Conservation (phyloP, 139 green algal species). For the Picochlorum sp. region DNA sequence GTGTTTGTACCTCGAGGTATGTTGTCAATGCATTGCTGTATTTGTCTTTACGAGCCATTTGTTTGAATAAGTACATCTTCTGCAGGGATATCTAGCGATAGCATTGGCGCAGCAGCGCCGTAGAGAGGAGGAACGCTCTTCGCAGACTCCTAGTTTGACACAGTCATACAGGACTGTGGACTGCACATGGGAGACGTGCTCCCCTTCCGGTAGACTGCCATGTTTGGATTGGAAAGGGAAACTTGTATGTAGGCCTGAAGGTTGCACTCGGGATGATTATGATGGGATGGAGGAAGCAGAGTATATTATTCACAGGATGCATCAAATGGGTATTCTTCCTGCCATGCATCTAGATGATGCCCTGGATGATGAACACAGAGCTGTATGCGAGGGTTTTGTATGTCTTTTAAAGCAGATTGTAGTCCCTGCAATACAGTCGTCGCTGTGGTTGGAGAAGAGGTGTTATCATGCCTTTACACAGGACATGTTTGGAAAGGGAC, state of each 20-base stretch:
- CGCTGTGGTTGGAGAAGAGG: neutral
- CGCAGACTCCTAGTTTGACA: neutral
- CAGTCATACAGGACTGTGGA: neutral
- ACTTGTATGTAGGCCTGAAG: neutral
- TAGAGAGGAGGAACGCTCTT: no score
- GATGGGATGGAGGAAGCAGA: slow-evolving; percentile 2
- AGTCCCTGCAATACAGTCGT: neutral
- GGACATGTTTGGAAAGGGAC: neutral
- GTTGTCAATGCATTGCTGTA: no score
- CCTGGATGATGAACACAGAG: neutral
- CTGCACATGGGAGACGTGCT: slow-evolving; percentile 7
- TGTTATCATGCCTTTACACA: neutral
- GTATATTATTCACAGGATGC: neutral
- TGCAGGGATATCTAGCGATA: no score
- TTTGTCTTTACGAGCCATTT: no score
- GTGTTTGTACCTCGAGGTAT: slow-evolving; percentile 25
- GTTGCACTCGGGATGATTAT: neutral
- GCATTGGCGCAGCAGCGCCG: no score
- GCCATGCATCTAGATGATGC: neutral
- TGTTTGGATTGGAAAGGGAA: slow-evolving; percentile 16
- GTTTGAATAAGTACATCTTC: no score
- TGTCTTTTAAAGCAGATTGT: neutral
- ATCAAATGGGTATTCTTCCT: neutral
- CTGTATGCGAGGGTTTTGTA: neutral
- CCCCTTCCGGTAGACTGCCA: slow-evolving; percentile 19